Conservation (phyloP, 2,329 filamentous ascomycete genomes). For the Blastomyces parvus region DNA sequence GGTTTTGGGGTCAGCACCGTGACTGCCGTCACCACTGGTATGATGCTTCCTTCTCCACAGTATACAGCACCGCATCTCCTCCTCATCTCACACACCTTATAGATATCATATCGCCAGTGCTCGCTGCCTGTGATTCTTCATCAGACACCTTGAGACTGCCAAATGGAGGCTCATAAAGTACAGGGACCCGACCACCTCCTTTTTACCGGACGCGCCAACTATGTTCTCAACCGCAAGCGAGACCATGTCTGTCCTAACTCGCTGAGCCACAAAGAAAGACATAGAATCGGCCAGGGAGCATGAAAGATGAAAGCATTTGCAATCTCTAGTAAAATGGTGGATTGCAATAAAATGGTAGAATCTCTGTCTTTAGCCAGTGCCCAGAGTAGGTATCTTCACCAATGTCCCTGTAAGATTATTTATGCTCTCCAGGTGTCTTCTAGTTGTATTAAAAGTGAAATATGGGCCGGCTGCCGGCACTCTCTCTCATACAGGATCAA, state of each 20-base stretch:
- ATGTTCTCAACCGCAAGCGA: neutral
- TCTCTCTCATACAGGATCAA: neutral
- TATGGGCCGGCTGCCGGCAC: neutral
- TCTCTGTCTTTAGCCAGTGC: neutral
- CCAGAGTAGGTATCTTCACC: neutral
- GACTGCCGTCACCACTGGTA: too few relatives aligned
- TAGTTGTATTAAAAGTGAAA: neutral
- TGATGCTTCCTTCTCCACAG: neutral
- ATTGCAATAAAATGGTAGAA: neutral
- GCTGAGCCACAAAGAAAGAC: neutral
- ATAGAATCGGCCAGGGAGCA: too few relatives aligned
- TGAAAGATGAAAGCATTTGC: too few relatives aligned
- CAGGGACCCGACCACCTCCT: neutral
- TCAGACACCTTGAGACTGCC: neutral
- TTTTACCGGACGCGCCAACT: neutral
- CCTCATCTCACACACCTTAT: too few relatives aligned
- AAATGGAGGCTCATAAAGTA: neutral
- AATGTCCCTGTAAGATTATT: neutral
- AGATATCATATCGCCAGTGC: too few relatives aligned
- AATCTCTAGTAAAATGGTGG: neutral
- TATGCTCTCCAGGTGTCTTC: neutral
- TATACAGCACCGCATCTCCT: too few relatives aligned
- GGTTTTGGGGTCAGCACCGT: neutral
- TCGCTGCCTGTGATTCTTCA: too few relatives aligned
- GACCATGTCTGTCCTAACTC: neutral